Base-by-base conservation (phyloP, 1,284 basidiomycete genomes). In the Hemileia vastatrix region DNA sequence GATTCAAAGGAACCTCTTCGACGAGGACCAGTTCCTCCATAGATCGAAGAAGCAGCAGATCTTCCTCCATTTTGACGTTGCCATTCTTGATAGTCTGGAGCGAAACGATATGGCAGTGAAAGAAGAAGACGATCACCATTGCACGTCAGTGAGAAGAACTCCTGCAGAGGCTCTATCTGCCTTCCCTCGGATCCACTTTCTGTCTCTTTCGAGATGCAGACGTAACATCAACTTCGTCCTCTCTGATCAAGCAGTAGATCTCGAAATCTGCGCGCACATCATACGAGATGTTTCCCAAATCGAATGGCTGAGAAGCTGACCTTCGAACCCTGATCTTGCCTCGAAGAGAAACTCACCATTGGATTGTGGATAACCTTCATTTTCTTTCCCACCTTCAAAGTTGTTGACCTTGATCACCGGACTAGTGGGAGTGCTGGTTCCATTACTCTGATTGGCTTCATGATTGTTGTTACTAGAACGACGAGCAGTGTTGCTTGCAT, bases 21-120 rank as follows among this genome's bases (percentile, higher is more conserved):
- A 18, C 68, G 48, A 24, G 23, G 48, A 11, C 31, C 58, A 5
- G 54, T 65, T 13, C 67, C 68, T 49, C 65, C 69, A 43, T 70
- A 70, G 56, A 70, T 63, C 13, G 70, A 71, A 9, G 70, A 71
- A 2, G 68, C 67, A 2, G 66, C 68, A 6, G 70, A 71, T 40
- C 36, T 40, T 40, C 36, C 36, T 40, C 13, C 15, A 5, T 18
- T 55, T 32, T 63, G 47, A 6, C 33, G 50, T 45, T 65, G 61
- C 49, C 57, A 65, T 6, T 56, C 59, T 56, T 62, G 59, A 54
- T 19, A 65, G 6, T 65, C 63, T 54, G 44, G 19, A 24, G 21
- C 4, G 13, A 18, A 24, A 44, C 8, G 23, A 6, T 11, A 11
- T 40, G 36, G 15, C 8, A 40, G 36, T 9, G 36, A 40, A 40